Percentiles rank a stretch among this genome's conserved stretches.
Evolutionary conservation across 1,139 yeast species (phyloP).

Genomic region (Sporopachydermia cereana): DNA sequence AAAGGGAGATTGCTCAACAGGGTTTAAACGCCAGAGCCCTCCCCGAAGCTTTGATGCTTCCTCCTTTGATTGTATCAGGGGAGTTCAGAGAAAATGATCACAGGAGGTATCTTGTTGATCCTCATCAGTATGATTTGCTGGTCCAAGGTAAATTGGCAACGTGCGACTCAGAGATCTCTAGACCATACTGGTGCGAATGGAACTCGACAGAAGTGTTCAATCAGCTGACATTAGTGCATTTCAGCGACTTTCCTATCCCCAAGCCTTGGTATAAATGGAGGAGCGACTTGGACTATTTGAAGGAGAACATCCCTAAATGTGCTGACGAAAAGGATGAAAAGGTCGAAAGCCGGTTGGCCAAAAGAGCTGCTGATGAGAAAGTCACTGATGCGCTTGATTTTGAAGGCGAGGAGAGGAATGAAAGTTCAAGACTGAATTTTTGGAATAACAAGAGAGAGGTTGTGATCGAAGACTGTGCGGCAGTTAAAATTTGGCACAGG

Average conservation of each 20-base stretch:
- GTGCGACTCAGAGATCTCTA: neutral
- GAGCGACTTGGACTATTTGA: neutral
- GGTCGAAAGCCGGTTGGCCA: too few species aligned
- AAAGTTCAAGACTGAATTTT: too few species aligned
- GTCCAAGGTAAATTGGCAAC: neutral
- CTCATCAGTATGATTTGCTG: conserved; percentile 1
- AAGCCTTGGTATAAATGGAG: conserved; percentile 1
- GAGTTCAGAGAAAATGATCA: conserved; percentile 2
- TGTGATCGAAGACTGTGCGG: conserved; percentile 1
- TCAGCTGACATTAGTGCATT: neutral
- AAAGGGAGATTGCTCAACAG: neutral
- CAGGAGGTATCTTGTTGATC: neutral
- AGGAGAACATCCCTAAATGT: neutral
- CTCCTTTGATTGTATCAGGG: conserved; percentile 3
- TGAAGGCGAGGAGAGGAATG: too few species aligned
- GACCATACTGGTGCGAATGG: conserved; percentile 4
- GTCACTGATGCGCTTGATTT: neutral
- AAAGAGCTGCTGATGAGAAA: too few species aligned
- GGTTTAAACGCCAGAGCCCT: neutral
- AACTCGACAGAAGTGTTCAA: neutral
- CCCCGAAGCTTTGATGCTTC: conserved; percentile 1
- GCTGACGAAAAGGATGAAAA: neutral
- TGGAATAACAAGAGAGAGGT: neutral
- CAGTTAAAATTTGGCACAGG: neutral
- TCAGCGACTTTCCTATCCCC: conserved; percentile 3